Evolutionary conservation across 352 stramenopile genomes (phyloP), one percentile per base, ranked within the genome.

Genomic region (Blastocystis sp.): DNA sequence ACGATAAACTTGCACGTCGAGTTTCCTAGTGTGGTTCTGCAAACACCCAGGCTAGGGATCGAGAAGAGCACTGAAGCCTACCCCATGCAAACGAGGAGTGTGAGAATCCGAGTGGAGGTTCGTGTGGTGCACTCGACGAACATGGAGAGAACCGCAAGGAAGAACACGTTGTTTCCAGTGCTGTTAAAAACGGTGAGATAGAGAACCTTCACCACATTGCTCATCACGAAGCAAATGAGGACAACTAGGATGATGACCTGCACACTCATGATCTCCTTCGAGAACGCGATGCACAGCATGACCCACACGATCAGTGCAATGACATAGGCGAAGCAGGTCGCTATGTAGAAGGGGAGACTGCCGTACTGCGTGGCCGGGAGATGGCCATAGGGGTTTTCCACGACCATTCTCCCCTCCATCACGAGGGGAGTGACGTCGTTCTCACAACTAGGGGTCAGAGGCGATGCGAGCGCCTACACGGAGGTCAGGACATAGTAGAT

Each of bases 71-170:
- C 29, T 8, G 6, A 41, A 15, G 29, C 7, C 8, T 39, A 87
- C 76, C 76, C 77, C 77, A 88, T 88, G 61, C 62, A 88, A 8
- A 88, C 77, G 41, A 88, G 13, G 15, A 88, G 66, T 8, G 34
- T 88, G 29, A 88, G 66, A 62, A 88, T 77, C 34, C 77, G 77
- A 26, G 77, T 88, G 34, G 76, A 13, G 0, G 77, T 76, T 37
- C 66, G 62, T 1, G 77, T 88, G 37, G 66, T 59, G 55, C 41
- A 88, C 23, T 88, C 77, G 43, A 88, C 37, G 39, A 56, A 23
- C 29, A 88, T 88, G 34, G 62, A 79, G 23, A 88, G 47, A 6
- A 88, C 23, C 4, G 23, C 41, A 43, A 88, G 55, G 11, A 79
- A 20, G 34, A 76, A 88, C 20, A 56, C 23, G 62, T 88, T 79